These are phyloP conservation scores for Tetratostichococcus sp. DNA, from an alignment of 139 green algal genomes.

Conservation along the genomic window DNA sequence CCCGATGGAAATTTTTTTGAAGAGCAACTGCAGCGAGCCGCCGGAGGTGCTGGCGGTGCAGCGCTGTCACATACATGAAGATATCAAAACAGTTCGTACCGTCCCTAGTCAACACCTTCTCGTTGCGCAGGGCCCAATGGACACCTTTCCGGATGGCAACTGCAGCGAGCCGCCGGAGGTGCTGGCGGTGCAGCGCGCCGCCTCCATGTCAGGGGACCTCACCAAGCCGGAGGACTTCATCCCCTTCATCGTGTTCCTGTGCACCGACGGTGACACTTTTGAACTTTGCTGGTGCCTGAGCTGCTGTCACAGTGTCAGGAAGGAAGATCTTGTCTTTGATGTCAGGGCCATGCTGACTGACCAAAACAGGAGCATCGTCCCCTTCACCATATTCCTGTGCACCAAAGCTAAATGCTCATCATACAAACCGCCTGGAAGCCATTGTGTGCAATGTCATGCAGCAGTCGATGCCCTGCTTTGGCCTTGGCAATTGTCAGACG, in stretches of 20 bases:
- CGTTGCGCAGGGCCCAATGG: neutral
- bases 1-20: too few relatives aligned
- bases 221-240: neutral
- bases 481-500: too few relatives aligned
- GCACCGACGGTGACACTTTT: neutral
- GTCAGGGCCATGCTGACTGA: too few relatives aligned
- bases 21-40: neutral
- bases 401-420: too few relatives aligned
- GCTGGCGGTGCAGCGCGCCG: neutral
- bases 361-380: too few relatives aligned
- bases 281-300: neutral
- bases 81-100: too few relatives aligned
- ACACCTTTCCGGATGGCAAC: neutral
- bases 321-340: neutral
- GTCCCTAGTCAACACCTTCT: too few relatives aligned
- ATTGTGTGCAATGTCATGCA: too few relatives aligned
- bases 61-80: too few relatives aligned
- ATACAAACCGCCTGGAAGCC: too few relatives aligned
- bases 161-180: neutral
- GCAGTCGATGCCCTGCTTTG: too few relatives aligned
- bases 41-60: neutral
- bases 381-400: too few relatives aligned
- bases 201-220: neutral
- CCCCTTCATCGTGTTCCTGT: neutral
- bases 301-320: neutral